Evolutionary conservation across 1,284 basidiomycete genomes (phyloP).

Genomic region (Ceratorhiza oryzae-sativae): DNA sequence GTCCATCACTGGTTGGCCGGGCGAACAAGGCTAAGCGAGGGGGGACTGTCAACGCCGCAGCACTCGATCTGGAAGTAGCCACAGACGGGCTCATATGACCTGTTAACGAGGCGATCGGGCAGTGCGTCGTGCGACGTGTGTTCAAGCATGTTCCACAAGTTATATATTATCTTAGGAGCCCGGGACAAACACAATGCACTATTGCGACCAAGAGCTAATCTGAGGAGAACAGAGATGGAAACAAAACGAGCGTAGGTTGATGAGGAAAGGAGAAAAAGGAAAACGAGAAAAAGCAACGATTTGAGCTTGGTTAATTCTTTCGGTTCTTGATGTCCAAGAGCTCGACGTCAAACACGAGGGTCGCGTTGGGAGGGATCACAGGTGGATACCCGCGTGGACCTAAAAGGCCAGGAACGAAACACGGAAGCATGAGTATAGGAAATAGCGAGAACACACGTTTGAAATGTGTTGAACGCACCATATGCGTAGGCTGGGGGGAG

Average conservation of each 20-base stretch:
- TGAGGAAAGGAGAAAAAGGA: not conserved
- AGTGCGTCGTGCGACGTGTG: not conserved
- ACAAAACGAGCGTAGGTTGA: not conserved
- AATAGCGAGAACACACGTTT: not conserved
- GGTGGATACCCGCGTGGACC: conserved; percentile 50
- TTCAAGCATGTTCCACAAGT: not conserved
- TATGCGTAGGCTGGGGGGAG: conserved; percentile 42
- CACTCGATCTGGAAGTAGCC: not conserved
- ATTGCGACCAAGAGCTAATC: not conserved
- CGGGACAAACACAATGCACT: not conserved
- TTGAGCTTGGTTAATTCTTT: not conserved
- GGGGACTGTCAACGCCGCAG: not conserved
- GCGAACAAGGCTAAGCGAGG: not conserved
- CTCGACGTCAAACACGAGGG: conserved; percentile 54
- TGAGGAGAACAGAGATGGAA: not conserved
- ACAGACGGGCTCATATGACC: conserved; percentile 3
- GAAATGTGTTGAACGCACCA: not conserved
- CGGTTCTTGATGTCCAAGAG: conserved; percentile 51
- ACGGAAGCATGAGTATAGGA: too few relatives aligned
- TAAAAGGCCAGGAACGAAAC: not conserved
- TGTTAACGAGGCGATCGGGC: not conserved
- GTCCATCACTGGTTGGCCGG: not conserved
- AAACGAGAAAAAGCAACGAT: not conserved
- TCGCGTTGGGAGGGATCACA: conserved; percentile 54
- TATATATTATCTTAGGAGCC: not conserved